Percentiles rank a stretch among this genome's conserved stretches.
phyloP scores from a whole-genome alignment of 2,329 filamentous ascomycete genomes.

The Arthrinium puccinioides region DNA sequence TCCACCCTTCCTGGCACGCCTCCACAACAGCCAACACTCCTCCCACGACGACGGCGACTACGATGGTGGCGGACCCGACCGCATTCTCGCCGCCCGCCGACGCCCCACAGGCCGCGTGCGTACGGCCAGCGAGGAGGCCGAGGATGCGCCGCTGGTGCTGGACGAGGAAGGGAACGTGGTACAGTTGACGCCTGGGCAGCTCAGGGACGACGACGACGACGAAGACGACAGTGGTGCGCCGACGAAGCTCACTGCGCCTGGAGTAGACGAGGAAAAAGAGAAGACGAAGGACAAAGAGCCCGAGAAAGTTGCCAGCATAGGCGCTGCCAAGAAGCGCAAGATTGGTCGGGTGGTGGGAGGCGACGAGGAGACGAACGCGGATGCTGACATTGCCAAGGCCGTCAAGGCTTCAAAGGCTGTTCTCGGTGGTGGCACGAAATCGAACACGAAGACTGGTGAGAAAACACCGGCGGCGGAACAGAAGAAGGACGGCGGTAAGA shows the following conservation, averaged over 20 bases:
- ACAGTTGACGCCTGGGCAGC: conserved; percentile 29
- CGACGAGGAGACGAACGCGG: conserved; percentile 17
- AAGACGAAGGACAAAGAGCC: not conserved
- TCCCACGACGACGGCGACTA: conserved; percentile 37
- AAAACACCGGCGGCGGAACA: conserved; percentile 14
- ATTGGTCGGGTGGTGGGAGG: conserved; percentile 41
- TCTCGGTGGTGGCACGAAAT: not conserved
- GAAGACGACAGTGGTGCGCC: conserved; percentile 25
- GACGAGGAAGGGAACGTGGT: conserved; percentile 65
- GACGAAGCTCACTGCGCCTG: conserved; percentile 17
- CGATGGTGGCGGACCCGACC: conserved; percentile 43
- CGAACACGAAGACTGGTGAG: conserved; percentile 7
- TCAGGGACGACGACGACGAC: conserved; percentile 20
- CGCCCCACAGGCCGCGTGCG: conserved; percentile 45
- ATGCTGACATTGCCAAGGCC: conserved; percentile 5
- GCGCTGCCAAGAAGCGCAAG: conserved; percentile 47
- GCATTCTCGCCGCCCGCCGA: conserved; percentile 40
- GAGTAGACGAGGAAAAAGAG: conserved; percentile 14
- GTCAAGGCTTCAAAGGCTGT: conserved; percentile 16
- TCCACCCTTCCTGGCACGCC: conserved; percentile 52
- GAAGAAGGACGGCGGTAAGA: conserved; percentile 12
- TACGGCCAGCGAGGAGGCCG: conserved; percentile 61
- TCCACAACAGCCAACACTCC: conserved; percentile 47
- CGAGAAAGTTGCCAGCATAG: conserved; percentile 28
- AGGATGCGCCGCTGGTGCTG: conserved; percentile 69